Evolutionary conservation across 1,284 basidiomycete genomes (phyloP), one percentile per base, ranked within the genome.

Genomic region (Fomitopsis pinicola): DNA sequence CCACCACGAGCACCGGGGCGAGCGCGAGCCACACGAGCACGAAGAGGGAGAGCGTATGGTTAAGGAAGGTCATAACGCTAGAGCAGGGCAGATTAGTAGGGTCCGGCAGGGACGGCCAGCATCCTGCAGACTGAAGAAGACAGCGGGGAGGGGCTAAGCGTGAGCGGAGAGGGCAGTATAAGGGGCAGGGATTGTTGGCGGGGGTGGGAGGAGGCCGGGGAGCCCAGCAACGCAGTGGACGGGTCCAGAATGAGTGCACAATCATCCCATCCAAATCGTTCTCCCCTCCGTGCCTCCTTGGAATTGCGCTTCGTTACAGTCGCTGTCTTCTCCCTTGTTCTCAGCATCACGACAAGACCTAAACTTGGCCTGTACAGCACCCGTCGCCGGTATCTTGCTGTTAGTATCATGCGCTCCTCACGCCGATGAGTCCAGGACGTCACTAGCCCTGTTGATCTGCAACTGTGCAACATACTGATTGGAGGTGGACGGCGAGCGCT

Each of bases 41-140:
- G 17, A 53, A 19, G 22, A 42, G 19, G n/a, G 15, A 26, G 17
- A 45, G 42, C 10, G 35, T 33, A 55, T 26, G 30, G 19, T 30
- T 42, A 22, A 55, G n/a, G 53, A 58, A 42, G 48, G 45, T 35
- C 50, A 58, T 28, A 9, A 45, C 9, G 60, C 30, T n/a, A 53
- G 33, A 59, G 48, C 28, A 42, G 45, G 19, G 42, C 45, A 60
- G 60, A 65, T 64, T 46, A 60, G 58, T 14, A 52, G 57, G 62
- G 45, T 22, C 59, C 50, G 58, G 50, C 42, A 58, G 60, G 58
- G 62, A 67, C 68, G 67, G 58, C 66, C 70, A 71, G 70, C 70
- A 71, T 70, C 64, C 65, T 66, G 64, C 64, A 42, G 35, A 57
- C 62, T 58, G 57, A 40, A 45, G 26, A 53, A 17, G 35, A 53